Evolutionary conservation across 2,329 filamentous ascomycete species (phyloP).

Genomic region (Cadophora sp.): DNA sequence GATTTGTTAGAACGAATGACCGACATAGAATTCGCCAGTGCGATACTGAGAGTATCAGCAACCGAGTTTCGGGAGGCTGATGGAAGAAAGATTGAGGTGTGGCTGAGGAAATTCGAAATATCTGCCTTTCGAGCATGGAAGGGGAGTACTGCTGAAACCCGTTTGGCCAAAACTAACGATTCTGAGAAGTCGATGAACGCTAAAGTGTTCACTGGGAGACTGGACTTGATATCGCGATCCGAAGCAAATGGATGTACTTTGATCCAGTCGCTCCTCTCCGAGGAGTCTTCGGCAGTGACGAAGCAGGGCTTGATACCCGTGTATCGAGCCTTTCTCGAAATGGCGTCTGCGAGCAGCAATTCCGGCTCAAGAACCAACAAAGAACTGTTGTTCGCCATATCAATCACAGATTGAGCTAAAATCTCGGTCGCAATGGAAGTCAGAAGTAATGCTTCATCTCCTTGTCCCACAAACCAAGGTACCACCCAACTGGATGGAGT

Average conservation of each 20-base stretch:
- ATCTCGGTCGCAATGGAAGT: slow-evolving; percentile 17
- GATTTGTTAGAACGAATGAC: neutral
- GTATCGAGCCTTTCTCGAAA: slow-evolving; percentile 13
- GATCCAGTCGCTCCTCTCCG: neutral
- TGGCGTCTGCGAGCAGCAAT: slow-evolving; percentile 1
- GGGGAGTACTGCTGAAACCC: slow-evolving; percentile 10
- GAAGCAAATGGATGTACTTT: slow-evolving; percentile 14
- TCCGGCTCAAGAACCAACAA: slow-evolving; percentile 22
- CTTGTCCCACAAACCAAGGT: slow-evolving; percentile 13
- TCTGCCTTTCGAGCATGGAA: neutral
- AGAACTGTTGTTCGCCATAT: neutral
- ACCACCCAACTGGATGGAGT: slow-evolving; percentile 12
- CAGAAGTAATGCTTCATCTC: slow-evolving; percentile 16
- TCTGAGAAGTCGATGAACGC: slow-evolving; percentile 22
- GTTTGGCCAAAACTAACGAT: neutral
- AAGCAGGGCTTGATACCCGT: slow-evolving; percentile 12
- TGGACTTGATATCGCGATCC: slow-evolving; percentile 2
- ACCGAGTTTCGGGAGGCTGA: neutral
- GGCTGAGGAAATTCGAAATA: neutral
- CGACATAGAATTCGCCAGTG: slow-evolving; percentile 18
- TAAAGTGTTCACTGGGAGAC: neutral
- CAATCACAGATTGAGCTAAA: slow-evolving; percentile 3
- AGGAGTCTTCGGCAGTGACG: neutral
- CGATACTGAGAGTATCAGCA: slow-evolving; percentile 19
- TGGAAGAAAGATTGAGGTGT: neutral